Evolutionary conservation across 306 rosid genomes (phyloP).

Genomic region (Fagus crenata): DNA sequence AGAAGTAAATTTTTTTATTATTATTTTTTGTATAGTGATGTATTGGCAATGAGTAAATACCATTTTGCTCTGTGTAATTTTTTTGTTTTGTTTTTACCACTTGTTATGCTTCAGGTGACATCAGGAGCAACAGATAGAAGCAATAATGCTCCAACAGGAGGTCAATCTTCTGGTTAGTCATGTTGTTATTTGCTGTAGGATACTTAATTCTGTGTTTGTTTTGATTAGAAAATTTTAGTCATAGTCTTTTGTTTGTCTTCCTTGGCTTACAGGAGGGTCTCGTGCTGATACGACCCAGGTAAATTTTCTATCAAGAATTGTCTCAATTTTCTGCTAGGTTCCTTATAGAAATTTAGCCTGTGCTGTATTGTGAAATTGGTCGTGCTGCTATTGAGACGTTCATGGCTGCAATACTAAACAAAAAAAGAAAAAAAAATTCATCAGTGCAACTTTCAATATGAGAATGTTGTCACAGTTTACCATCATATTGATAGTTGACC

Average conservation of each 20-base stretch:
- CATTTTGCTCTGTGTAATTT: conserved; percentile 9
- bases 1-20: neutral
- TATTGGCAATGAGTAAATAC: neutral
- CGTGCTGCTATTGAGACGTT: neutral
- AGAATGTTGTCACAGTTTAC: neutral
- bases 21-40: neutral
- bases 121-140: conserved; percentile 45
- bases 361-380: neutral
- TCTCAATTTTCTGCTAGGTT: conserved; percentile 6
- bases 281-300: conserved; percentile 56
- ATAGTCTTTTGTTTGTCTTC: neutral
- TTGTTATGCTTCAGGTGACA: conserved; percentile 48
- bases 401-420: too few species aligned
- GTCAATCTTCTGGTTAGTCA: conserved; percentile 66
- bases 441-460: neutral
- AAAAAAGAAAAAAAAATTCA: too few species aligned
- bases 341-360: neutral
- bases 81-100: neutral
- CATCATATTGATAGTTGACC: neutral
- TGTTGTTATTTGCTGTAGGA: neutral
- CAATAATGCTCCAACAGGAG: conserved; percentile 48
- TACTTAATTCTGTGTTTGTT: conserved; percentile 10
- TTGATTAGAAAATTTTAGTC: neutral
- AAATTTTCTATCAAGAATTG: conserved; percentile 21
- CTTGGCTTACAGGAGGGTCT: conserved; percentile 51